Evolutionary conservation across 2,329 filamentous ascomycete genomes (phyloP).

Genomic region (Penicillium sp.): DNA sequence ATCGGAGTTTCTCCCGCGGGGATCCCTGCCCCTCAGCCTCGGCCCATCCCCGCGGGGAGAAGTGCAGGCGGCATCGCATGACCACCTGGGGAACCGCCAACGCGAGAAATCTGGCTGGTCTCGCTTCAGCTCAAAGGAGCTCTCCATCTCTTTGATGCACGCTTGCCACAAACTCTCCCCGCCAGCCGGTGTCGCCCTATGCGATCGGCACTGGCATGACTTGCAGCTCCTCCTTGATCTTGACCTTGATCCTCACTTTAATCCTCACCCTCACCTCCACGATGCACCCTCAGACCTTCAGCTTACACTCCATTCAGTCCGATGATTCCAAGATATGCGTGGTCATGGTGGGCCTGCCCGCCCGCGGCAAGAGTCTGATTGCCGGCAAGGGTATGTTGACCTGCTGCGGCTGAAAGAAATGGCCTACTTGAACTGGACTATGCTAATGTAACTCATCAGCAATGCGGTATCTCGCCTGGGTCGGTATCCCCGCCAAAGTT

Average conservation of each 20-base stretch:
- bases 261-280: background rate
- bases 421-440: background rate
- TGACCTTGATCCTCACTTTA: background rate
- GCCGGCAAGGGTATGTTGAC: slow-evolving; percentile 81
- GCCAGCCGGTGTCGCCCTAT: too few relatives aligned
- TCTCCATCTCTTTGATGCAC: too few relatives aligned
- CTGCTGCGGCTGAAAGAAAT: too few relatives aligned
- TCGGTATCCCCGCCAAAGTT: slow-evolving; percentile 88
- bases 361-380: slow-evolving; percentile 95
- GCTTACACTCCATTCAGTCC: slow-evolving; percentile 70
- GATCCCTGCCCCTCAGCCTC: slow-evolving; percentile 11
- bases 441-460: slow-evolving; percentile 54
- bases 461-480: slow-evolving; percentile 93
- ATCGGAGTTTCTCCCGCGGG: slow-evolving; percentile 6
- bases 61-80: too few relatives aligned
- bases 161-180: too few relatives aligned
- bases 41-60: slow-evolving; percentile 2
- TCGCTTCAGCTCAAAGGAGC: too few relatives aligned
- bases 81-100: too few relatives aligned
- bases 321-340: slow-evolving; percentile 97
- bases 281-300: background rate
- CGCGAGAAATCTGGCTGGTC: too few relatives aligned
- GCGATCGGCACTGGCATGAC: too few relatives aligned
- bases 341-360: slow-evolving; percentile 97
- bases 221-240: too few relatives aligned